Evolutionary conservation across 1,284 basidiomycete species (phyloP), one percentile per base, ranked within the genome.

Genomic region (Exobasidium cylindrosporum): DNA sequence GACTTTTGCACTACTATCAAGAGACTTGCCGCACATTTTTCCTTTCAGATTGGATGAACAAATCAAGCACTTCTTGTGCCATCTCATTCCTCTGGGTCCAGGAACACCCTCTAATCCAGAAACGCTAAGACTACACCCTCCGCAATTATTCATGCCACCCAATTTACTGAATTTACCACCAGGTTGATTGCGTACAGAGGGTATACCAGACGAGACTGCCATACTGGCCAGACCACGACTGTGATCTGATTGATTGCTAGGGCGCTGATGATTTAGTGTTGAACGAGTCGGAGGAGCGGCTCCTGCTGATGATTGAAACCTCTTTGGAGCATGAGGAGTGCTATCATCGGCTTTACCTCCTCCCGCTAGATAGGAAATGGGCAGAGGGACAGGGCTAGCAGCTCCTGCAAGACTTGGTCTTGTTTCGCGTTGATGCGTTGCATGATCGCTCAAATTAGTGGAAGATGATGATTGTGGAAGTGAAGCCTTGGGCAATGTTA

Each of bases 1-100:
- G 23, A 74, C 73, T 49, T 73, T 73, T 11, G 73, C 73, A 0
- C 66, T 69, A 24, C 60, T 63, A 52, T 74, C 73, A 6, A 74
- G 58, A 23, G 57, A 47, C 47, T 74, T 74, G 0, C 66, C 69
- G 53, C 73, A 74, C 5, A 60, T 24, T 31, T 17, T 43, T 24
- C 7, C 35, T 45, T 3, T 30, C 3, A 58, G 57, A 4, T 63
- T 47, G 1, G 59, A 66, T 11, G 66, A 40, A 26, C 73, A 75
- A 32, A 70, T 50, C 6, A 75, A 60, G 49, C 73, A 75, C 7
- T 26, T 24, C 28, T 56, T 60, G 23, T 75, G 73, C 73, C 73
- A 75, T 11, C 50, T 45, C 1, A 69, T 68, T 4, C 69, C 67
- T 0, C 73, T 44, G 0, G 73, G 73, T 10, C 73, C 73, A 2